These are phyloP conservation scores for Epicoccum nigrum DNA, from an alignment of 2,329 filamentous ascomycete species.

Conservation along the genomic window DNA sequence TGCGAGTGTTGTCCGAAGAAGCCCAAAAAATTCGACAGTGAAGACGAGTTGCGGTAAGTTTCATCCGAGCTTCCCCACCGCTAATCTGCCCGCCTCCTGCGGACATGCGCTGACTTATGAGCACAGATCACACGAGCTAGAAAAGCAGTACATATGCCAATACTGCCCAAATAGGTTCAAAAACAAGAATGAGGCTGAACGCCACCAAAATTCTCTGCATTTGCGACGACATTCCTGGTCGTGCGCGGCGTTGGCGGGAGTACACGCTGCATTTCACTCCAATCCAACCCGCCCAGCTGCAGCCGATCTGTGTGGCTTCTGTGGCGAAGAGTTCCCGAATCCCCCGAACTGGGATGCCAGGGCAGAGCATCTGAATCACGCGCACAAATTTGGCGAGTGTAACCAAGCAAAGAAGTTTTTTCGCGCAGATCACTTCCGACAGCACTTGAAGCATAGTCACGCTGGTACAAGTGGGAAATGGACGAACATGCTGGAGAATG, in stretches of 20 bases:
- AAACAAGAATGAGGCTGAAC: conserved; percentile 97
- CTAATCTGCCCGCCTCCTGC: conserved; percentile 21
- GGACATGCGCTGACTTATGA: conserved; percentile 29
- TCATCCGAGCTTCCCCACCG: conserved; percentile 33
- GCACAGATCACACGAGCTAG: conserved; percentile 80
- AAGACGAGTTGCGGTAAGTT: conserved; percentile 81
- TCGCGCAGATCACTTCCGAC: conserved; percentile 94
- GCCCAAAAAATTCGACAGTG: conserved; percentile 89
- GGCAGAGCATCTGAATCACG: conserved; percentile 83
- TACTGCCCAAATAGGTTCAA: conserved; percentile 97
- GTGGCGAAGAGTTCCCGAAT: conserved; percentile 88
- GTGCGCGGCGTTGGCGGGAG: conserved; percentile 78
- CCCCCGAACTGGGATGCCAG: conserved; percentile 88
- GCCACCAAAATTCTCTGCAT: conserved; percentile 94
- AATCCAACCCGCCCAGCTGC: conserved; percentile 67
- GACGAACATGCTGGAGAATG: conserved; percentile 97
- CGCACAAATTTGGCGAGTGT: conserved; percentile 97
- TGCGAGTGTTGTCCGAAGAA: conserved; percentile 98
- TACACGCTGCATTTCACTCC: conserved; percentile 84
- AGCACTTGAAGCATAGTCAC: conserved; percentile 97
- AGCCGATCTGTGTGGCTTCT: conserved; percentile 90
- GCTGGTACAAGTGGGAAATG: conserved; percentile 96
- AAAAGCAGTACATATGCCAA: conserved; percentile 93
- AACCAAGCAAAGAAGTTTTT: conserved; percentile 99
- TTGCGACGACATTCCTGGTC: conserved; percentile 95